A percentile compares a stretch with the other conserved stretches of the same genome.
phyloP scores from a whole-genome alignment of 495 filamentous ascomycete genomes.

The Choiromyces venosus region DNA sequence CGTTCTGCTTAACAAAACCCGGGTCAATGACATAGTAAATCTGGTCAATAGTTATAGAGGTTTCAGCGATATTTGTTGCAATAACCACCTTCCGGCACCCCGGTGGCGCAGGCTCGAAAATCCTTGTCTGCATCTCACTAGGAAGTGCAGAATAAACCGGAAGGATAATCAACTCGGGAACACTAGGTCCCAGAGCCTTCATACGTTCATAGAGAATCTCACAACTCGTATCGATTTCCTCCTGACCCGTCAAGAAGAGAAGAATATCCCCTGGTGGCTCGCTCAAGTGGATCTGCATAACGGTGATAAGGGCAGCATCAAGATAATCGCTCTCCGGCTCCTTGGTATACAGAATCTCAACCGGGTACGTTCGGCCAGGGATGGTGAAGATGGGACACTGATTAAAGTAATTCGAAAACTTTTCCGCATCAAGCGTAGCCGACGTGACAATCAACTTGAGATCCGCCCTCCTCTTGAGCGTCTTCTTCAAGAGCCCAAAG shows the following conservation, averaged over 20 bases:
- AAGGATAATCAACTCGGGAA: constrained; percentile 87
- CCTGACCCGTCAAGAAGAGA: constrained; percentile 91
- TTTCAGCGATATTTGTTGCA: constrained; percentile 98
- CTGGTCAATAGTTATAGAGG: constrained; percentile 92
- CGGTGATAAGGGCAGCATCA: constrained; percentile 87
- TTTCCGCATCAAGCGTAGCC: constrained; percentile 93
- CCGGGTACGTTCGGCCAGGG: constrained; percentile 87
- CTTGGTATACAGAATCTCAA: constrained; percentile 87
- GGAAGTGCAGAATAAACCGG: constrained; percentile 92
- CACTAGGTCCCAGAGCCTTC: constrained; percentile 85
- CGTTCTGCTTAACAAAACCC: constrained; percentile 96
- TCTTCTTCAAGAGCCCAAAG: constrained; percentile 92
- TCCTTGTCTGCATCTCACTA: constrained; percentile 85
- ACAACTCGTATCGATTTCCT: constrained; percentile 94
- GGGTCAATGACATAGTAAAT: constrained; percentile 98
- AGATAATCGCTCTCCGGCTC: constrained; percentile 96
- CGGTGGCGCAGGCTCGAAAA: constrained; percentile 87
- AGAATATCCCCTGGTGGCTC: constrained; percentile 90
- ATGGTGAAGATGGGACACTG: constrained; percentile 93
- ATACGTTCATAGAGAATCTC: constrained; percentile 92
- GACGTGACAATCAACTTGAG: constrained; percentile 93
- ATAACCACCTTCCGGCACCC: constrained; percentile 93
- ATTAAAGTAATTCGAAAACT: constrained; percentile 94
- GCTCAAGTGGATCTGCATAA: constrained; percentile 95
- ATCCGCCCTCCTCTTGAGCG: constrained; percentile 75